Base-by-base conservation (phyloP, 2,329 filamentous ascomycete species). In the Epicoccum sorghinum region DNA sequence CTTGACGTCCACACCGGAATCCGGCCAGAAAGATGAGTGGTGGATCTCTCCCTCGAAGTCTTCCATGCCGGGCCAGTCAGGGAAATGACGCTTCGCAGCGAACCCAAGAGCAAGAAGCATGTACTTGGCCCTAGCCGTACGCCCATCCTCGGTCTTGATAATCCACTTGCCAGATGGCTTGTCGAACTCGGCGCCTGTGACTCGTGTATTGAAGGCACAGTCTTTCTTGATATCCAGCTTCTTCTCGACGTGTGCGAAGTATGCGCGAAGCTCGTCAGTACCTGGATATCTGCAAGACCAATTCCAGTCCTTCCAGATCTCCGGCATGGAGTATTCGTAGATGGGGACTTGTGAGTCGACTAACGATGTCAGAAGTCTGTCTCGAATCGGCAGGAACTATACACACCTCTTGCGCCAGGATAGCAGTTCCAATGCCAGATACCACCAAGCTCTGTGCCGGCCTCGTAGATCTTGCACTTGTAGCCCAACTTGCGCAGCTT, bases 21-120 rank as follows among this genome's bases (percentile, higher is more conserved):
- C 77, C 1, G 85, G 84, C 85, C 85, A 87, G 68, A 83, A 83
- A 1, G 83, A 84, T 0, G 83, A 82, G 67, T 87, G 85, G 61
- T 85, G 79, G 10, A 86, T 79, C 13, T 78, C 69, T 18, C 86
- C 86, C 51, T 84, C 78, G 77, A 86, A 89, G 25, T 77, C 80
- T 18, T 84, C 79, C 57, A 87, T 78, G 10, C 85, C 85, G 9
- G 80, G 78, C 79, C 82, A 87, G 50, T 83, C 78, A 0, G 86
- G 86, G 35, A 85, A 81, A 58, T 88, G 81, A n/a, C 83, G 75
- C 64, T 84, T 85, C 1, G 85, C 82, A 0, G 85, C 80, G 52
- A 86, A 85, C 1, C 84, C 84, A 0, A 80, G 80, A 1, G 80
- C 82, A 1, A 83, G 71, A 13, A 86, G 65, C 9, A 86, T 73